Base-by-base conservation (phyloP, 371 early-diverging fungal genomes). In the Phascolomyces articulosus region DNA sequence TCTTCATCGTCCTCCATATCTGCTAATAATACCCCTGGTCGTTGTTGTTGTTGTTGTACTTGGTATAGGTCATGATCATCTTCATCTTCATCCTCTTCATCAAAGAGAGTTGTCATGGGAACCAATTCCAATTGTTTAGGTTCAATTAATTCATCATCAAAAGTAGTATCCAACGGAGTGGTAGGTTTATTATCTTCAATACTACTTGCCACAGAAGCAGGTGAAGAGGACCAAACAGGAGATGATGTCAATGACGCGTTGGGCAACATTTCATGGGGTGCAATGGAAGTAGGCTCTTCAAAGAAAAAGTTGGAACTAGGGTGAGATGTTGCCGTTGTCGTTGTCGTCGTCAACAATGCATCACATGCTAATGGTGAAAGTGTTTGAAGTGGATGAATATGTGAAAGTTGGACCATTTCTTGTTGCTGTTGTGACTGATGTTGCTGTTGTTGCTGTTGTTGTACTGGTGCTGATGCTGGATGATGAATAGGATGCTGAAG, bases 371-470 rank as follows among this genome's bases (percentile, higher is more conserved):
- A 3, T 1, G 60, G 40, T 16, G 60, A 38, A 28, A 59, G 60
- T 10, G 40, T 59, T 9, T 59, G 60, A 28, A 41, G 44, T 23
- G 60, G 60, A 7, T 59, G 60, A 26, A 59, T 59, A 27, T 59
- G 48, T 47, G 44, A 47, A 20, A 28, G 40, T 8, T 59, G 59
- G 15, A 24, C 20, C 26, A n/a, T n/a, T 6, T 31, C 18, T 18
- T 8, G 34, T 7, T 55, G 56, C 20, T 29, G 56, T 20, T 55
- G 56, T n/a, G 20, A 7, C 9, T 51, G 21, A 0, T 51, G 51
- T n/a, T 44, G 44, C 0, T 44, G 15, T n/a, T 44, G 44, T 34
- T 34, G 34, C 2, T 34, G 34, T 34, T 11, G 1, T 34, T 34
- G 34, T 34, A 6, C 34, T 34, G 6, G 31, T 31, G 6, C 31